Percentiles rank a stretch among this genome's conserved stretches.
Conservation (phyloP, 2,329 filamentous ascomycete species). For the Huntiella abstrusa region DNA sequence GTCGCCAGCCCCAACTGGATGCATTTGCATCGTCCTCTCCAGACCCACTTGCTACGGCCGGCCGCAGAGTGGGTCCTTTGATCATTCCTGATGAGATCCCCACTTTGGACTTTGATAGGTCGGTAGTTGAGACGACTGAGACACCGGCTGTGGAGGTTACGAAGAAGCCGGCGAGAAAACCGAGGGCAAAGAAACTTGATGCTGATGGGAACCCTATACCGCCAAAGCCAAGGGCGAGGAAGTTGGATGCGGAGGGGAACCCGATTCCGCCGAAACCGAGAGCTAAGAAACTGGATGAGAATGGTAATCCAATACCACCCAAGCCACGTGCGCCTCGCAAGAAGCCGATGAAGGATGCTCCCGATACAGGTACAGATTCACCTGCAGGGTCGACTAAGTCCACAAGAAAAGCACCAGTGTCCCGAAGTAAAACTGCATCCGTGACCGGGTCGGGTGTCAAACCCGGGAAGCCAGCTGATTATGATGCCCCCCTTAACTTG, state of each 20-base stretch:
- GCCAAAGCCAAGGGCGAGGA: background rate
- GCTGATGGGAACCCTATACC: background rate
- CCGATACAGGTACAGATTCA: background rate
- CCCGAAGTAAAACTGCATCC: conserved; percentile 1
- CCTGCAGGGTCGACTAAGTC: background rate
- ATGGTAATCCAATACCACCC: background rate
- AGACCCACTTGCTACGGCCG: too few relatives aligned
- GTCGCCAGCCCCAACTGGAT: too few relatives aligned
- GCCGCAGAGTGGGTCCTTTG: too few relatives aligned
- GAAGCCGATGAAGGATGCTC: background rate
- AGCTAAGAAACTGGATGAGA: background rate
- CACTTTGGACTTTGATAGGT: too few relatives aligned
- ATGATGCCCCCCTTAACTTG: conserved; percentile 6
- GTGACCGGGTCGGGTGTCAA: background rate
- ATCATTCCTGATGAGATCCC: too few relatives aligned
- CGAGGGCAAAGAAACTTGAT: conserved; percentile 1
- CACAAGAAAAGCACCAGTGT: background rate
- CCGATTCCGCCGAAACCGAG: conserved; percentile 1
- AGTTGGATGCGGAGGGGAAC: conserved; percentile 2
- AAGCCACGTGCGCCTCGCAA: conserved; percentile 3
- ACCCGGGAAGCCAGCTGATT: background rate
- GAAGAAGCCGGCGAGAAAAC: background rate
- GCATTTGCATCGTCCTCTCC: too few relatives aligned
- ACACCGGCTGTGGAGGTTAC: too few relatives aligned
- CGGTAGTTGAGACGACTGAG: too few relatives aligned